Conservation (phyloP, 805 yeast genomes). For the Pichia membranifaciens region DNA sequence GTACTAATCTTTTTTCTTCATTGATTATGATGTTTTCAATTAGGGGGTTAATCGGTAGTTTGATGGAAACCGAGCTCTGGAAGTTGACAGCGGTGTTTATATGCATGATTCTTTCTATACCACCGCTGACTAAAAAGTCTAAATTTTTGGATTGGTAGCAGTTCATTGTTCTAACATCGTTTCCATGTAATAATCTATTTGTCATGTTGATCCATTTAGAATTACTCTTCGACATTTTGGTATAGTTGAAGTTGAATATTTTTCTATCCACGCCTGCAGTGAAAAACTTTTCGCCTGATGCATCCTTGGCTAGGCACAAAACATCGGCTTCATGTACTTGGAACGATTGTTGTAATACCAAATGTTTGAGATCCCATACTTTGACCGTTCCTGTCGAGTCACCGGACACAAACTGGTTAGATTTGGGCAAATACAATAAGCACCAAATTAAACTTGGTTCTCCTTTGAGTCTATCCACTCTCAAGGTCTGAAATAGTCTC, state of each 20-base stretch:
- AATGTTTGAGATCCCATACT: slow-evolving; percentile 81
- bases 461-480: slow-evolving; percentile 81
- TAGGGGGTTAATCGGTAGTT: slow-evolving; percentile 46
- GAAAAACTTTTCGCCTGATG: slow-evolving; percentile 58
- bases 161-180: slow-evolving; percentile 76
- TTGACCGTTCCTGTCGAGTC: slow-evolving; percentile 94
- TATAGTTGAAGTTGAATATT: slow-evolving; percentile 62
- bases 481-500: slow-evolving; percentile 74
- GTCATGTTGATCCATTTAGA: slow-evolving; percentile 71
- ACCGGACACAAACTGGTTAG: slow-evolving; percentile 81
- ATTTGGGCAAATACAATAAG: slow-evolving; percentile 54
- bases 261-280: slow-evolving; percentile 93
- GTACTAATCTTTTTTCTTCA: slow-evolving; percentile 44
- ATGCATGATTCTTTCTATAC: slow-evolving; percentile 68
- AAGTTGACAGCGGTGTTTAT: slow-evolving; percentile 64
- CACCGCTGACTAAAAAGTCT: slow-evolving; percentile 72
- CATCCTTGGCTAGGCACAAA: slow-evolving; percentile 59
- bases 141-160: slow-evolving; percentile 63
- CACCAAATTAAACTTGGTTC: slow-evolving; percentile 94
- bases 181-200: slow-evolving; percentile 76
- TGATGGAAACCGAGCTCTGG: slow-evolving; percentile 63
- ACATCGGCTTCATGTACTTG: slow-evolving; percentile 89
- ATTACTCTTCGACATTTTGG: slow-evolving; percentile 32
- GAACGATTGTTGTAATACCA: slow-evolving; percentile 75
- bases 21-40: slow-evolving; percentile 33